These are phyloP conservation scores for Russula foetens DNA, from an alignment of 768 basidiomycete species.

Conservation along the genomic window DNA sequence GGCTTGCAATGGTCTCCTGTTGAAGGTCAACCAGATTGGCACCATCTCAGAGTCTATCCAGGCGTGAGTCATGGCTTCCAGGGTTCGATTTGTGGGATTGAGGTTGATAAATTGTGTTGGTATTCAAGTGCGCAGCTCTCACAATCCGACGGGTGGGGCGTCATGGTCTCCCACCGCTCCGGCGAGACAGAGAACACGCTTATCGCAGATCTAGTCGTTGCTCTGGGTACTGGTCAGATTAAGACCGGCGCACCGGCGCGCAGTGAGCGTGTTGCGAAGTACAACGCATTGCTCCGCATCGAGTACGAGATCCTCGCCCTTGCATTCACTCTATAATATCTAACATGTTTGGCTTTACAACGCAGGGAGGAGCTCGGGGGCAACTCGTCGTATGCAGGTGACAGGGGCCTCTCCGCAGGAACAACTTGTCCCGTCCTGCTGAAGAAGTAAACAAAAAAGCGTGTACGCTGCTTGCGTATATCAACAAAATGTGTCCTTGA, in stretches of 20 bases:
- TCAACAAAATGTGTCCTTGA: neutral
- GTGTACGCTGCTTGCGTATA: slow-evolving; percentile 2
- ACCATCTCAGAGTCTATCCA: slow-evolving; percentile 98
- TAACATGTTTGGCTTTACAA: slow-evolving; percentile 10
- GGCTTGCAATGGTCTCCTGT: slow-evolving; percentile 96
- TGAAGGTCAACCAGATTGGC: slow-evolving; percentile 99
- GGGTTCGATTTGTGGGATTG: neutral
- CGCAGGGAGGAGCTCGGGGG: slow-evolving; percentile 69
- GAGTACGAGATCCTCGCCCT: slow-evolving; percentile 49
- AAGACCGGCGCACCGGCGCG: slow-evolving; percentile 98
- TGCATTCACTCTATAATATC: slow-evolving; percentile 10
- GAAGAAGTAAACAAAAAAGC: slow-evolving; percentile 42
- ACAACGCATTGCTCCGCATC: slow-evolving; percentile 84
- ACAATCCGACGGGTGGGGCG: slow-evolving; percentile 95
- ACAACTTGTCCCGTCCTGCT: slow-evolving; percentile 60
- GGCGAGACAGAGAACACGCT: slow-evolving; percentile 98
- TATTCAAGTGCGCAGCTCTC: slow-evolving; percentile 77
- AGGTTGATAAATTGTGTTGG: neutral
- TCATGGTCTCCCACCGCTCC: slow-evolving; percentile 99
- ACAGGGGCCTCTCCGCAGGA: slow-evolving; percentile 74
- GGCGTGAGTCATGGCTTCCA: slow-evolving; percentile 54
- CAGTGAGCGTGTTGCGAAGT: slow-evolving; percentile 94
- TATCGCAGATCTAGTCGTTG: slow-evolving; percentile 93
- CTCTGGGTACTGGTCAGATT: slow-evolving; percentile 88
- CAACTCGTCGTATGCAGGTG: slow-evolving; percentile 66